These are phyloP conservation scores for Cercospora sp. DNA, from an alignment of 2,329 filamentous ascomycete genomes.

Conservation along the genomic window DNA sequence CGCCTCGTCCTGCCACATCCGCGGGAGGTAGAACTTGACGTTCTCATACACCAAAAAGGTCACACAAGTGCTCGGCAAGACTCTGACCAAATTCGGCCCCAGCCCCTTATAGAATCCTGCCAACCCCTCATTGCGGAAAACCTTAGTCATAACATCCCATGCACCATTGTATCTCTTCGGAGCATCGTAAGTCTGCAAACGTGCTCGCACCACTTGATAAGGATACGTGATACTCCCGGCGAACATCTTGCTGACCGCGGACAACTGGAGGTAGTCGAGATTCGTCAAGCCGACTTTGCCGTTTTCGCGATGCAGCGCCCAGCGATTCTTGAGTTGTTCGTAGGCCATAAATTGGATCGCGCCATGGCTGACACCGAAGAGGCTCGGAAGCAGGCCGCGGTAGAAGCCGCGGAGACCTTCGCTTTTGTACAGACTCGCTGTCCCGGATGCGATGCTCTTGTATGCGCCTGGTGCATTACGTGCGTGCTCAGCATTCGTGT, in stretches of 20 bases:
- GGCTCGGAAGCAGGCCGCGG: conserved; percentile 76
- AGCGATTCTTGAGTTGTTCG: conserved; percentile 69
- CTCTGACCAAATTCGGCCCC: conserved; percentile 82
- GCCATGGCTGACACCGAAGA: conserved; percentile 86
- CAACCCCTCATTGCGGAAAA: conserved; percentile 77
- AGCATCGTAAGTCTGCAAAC: conserved; percentile 87
- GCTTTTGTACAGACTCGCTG: conserved; percentile 62
- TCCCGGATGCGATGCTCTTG: conserved; percentile 71
- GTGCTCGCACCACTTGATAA: conserved; percentile 86
- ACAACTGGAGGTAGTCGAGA: conserved; percentile 76
- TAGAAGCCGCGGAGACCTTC: conserved; percentile 85
- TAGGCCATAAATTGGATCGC: conserved; percentile 97
- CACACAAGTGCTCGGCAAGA: conserved; percentile 92
- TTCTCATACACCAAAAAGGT: conserved; percentile 98
- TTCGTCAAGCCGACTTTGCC: conserved; percentile 59
- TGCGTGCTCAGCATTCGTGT: conserved; percentile 94
- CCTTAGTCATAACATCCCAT: conserved; percentile 68
- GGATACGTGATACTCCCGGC: conserved; percentile 91
- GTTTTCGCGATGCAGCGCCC: conserved; percentile 45
- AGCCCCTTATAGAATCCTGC: conserved; percentile 89
- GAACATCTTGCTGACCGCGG: conserved; percentile 78
- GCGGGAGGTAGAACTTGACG: conserved; percentile 68
- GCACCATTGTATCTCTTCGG: conserved; percentile 71
- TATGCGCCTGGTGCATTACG: conserved; percentile 75
- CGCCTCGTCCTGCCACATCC: conserved; percentile 31